Evolutionary conservation across 177 flowering plant species (phyloP), one percentile per base, ranked within the genome.

Genomic region (Telopea speciosissima): DNA sequence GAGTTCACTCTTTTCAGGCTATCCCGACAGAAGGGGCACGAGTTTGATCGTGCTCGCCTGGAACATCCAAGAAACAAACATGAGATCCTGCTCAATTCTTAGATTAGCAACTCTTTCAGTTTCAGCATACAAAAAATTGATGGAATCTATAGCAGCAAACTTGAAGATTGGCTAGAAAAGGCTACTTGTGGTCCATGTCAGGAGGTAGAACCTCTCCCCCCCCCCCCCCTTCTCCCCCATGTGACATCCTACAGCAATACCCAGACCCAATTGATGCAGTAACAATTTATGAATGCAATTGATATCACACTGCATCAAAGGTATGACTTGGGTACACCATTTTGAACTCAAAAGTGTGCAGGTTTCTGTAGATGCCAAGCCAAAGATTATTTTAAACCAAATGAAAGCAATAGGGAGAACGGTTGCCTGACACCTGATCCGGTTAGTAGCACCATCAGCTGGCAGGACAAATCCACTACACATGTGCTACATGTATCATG

Each of bases 1-100:
- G 92, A 84, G 61, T 83, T 73, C 10, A 88, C 84, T 62, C 87
- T 77, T 61, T 80, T 85, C 5, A 88, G 84, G 68, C 87, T 82
- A 67, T 84, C 84, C 58, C 90, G 86, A 58, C 90, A 88, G 77
- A 88, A 88, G 23, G 90, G 92, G 75, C 90, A 88, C 17, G 92
- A 88, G 67, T 83, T 86, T 16, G 92, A 85, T 60, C 85, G 76
- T 25, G 79, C 70, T 24, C 83, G 81, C 92, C 90, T 88, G 68
- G 7, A 75, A 6, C 56, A 63, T 69, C n/a, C 68, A 72, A 6
- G 56, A 62, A 25, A 62, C 23, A 62, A 19, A 26, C 66, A 56
- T 56, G 24, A 26, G 66, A 28, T 28, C 66, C 22, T 16, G 14
- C 19, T 19, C 22, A 3, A 25, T 26, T 31, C 19, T 8, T 12